Evolutionary conservation across 805 yeast species (phyloP).

Genomic region (Zygotorulaspora florentina): DNA sequence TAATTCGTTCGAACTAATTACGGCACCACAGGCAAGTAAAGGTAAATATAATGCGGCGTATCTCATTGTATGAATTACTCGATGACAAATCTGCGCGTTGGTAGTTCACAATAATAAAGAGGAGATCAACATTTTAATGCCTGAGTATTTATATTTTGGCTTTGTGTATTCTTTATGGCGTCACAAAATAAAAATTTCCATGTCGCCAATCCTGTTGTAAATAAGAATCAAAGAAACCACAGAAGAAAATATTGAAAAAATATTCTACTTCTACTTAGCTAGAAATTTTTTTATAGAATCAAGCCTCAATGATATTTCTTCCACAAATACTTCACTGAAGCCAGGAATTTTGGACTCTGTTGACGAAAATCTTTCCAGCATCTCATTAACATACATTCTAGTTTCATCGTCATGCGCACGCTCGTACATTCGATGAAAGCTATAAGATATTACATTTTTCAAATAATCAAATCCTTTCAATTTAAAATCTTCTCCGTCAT

Average conservation of each 20-base stretch:
- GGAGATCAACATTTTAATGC: background rate
- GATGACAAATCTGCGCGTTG: background rate
- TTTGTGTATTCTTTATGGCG: background rate
- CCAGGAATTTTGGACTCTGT: slow-evolving; percentile 59
- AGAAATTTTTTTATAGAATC: slow-evolving; percentile 25
- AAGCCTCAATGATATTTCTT: slow-evolving; percentile 50
- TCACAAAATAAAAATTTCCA: background rate
- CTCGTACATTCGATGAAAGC: slow-evolving; percentile 44
- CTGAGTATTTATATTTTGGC: background rate
- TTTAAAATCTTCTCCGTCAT: slow-evolving; percentile 15
- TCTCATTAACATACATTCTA: slow-evolving; percentile 40
- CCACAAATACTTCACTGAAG: slow-evolving; percentile 58
- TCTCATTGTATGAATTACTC: background rate
- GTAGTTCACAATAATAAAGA: background rate
- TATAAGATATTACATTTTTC: slow-evolving; percentile 42
- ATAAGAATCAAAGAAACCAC: background rate
- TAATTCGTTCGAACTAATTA: background rate
- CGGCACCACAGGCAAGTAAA: slow-evolving; percentile 5
- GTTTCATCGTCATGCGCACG: slow-evolving; percentile 54
- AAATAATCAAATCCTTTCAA: slow-evolving; percentile 35
- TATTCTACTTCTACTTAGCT: slow-evolving; percentile 7
- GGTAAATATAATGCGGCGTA: slow-evolving; percentile 4
- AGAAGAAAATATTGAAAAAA: background rate
- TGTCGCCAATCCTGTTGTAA: background rate
- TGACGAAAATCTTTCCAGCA: slow-evolving; percentile 40